Evolutionary conservation across 768 basidiomycete genomes (phyloP).

Genomic region (Suillus decipiens): DNA sequence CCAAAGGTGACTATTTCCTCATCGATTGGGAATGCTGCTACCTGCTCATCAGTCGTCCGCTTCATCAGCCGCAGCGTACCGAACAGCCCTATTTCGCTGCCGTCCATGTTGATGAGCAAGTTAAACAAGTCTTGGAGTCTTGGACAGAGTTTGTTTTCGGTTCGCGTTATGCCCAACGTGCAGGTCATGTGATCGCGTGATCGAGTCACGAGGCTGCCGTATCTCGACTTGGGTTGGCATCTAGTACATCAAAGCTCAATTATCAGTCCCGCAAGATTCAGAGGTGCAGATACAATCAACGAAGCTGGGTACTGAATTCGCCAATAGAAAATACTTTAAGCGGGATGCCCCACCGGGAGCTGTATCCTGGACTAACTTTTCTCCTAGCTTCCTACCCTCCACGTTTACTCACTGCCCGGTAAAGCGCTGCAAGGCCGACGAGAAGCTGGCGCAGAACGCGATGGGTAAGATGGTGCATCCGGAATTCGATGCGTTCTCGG

Average conservation of each 20-base stretch:
- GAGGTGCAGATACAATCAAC: neutral
- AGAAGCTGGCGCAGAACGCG: too few species aligned
- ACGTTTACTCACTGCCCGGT: too few species aligned
- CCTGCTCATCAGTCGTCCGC: slow-evolving; percentile 43
- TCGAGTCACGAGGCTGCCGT: too few species aligned
- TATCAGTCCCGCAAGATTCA: neutral
- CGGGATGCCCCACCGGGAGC: too few species aligned
- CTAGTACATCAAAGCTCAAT: too few species aligned
- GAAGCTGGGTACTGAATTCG: neutral
- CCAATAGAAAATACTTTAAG: too few species aligned
- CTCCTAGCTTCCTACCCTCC: too few species aligned
- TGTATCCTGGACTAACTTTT: too few species aligned
- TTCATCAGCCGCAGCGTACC: slow-evolving; percentile 70
- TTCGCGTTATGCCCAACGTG: slow-evolving; percentile 3
- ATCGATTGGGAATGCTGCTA: slow-evolving; percentile 76
- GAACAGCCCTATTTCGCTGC: slow-evolving; percentile 59
- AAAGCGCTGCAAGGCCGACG: too few species aligned
- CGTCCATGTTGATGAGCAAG: slow-evolving; percentile 34
- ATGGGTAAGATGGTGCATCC: too few species aligned
- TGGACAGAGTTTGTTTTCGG: neutral
- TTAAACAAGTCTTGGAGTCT: neutral
- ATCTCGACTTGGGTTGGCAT: too few species aligned
- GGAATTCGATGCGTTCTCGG: too few species aligned
- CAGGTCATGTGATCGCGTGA: slow-evolving; percentile 5
- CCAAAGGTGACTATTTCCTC: slow-evolving; percentile 68